These are phyloP conservation scores for Aspergillus arachidicola DNA, from an alignment of 2,329 filamentous ascomycete species.

Conservation along the genomic window DNA sequence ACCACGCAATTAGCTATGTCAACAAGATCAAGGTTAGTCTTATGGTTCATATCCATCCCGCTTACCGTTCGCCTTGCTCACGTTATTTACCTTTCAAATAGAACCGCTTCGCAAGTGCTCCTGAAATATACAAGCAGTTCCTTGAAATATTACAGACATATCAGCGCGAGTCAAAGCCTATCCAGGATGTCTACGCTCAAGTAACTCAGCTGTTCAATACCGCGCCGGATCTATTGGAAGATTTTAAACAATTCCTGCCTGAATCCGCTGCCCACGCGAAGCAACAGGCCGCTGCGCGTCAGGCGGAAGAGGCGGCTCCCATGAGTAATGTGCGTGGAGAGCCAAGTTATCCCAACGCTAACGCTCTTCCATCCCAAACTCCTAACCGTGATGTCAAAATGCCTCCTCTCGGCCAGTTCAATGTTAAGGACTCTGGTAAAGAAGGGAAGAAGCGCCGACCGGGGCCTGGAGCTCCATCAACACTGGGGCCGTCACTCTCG, in stretches of 20 bases:
- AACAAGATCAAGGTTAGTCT: conserved; percentile 94
- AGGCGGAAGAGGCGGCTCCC: conserved; percentile 70
- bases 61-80: not conserved
- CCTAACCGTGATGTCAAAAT: conserved; percentile 65
- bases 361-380: conserved; percentile 52
- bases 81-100: conserved; percentile 38
- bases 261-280: conserved; percentile 77
- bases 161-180: conserved; percentile 95
- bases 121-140: conserved; percentile 99
- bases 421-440: conserved; percentile 79
- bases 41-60: not conserved
- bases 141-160: conserved; percentile 98
- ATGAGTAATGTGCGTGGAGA: conserved; percentile 65
- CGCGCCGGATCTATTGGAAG: conserved; percentile 90
- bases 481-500: conserved; percentile 36
- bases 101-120: conserved; percentile 96
- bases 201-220: conserved; percentile 92
- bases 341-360: conserved; percentile 45
- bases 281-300: conserved; percentile 60
- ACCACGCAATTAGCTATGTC: conserved; percentile 98
- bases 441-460: conserved; percentile 87
- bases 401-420: conserved; percentile 94
- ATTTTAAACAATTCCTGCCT: conserved; percentile 97
- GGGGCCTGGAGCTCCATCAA: conserved; percentile 46
- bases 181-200: conserved; percentile 96